phyloP scores from a whole-genome alignment of 495 filamentous ascomycete species.

The Rusavskia elegans region DNA sequence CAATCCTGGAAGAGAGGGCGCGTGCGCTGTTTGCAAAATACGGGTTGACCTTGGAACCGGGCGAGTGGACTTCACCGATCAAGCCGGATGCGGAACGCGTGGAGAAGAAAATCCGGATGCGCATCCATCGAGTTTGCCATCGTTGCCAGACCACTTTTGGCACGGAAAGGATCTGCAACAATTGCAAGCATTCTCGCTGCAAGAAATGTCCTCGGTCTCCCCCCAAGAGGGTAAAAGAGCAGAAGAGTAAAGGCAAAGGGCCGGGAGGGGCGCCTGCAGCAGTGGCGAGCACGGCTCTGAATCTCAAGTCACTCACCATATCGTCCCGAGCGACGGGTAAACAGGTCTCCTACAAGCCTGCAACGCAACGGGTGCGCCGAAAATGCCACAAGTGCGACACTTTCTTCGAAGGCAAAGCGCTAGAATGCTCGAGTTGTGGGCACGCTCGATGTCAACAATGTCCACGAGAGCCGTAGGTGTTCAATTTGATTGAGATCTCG shows the following conservation, averaged over 20 bases:
- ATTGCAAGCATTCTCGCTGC: slow-evolving; percentile 63
- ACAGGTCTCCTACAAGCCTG: slow-evolving; percentile 50
- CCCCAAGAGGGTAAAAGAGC: slow-evolving; percentile 29
- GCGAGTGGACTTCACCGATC: slow-evolving; percentile 45
- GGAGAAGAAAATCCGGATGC: slow-evolving; percentile 81
- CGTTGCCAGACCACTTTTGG: slow-evolving; percentile 60
- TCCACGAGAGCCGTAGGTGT: slow-evolving; percentile 64
- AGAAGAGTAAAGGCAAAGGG: slow-evolving; percentile 6
- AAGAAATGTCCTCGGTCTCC: slow-evolving; percentile 65
- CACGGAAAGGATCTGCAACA: slow-evolving; percentile 48
- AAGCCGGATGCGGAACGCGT: slow-evolving; percentile 51
- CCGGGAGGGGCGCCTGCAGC: slow-evolving; percentile 15
- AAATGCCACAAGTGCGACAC: slow-evolving; percentile 63
- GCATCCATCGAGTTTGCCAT: slow-evolving; percentile 72
- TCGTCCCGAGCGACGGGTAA: slow-evolving; percentile 51
- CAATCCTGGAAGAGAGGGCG: slow-evolving; percentile 51
- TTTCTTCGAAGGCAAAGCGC: slow-evolving; percentile 39
- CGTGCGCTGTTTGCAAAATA: slow-evolving; percentile 60
- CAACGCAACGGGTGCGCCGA: slow-evolving; percentile 54
- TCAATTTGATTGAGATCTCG: background rate
- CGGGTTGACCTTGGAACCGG: slow-evolving; percentile 50
- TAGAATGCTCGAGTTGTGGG: slow-evolving; percentile 52
- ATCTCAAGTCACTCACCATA: slow-evolving; percentile 30
- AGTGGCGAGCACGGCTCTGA: slow-evolving; percentile 1
- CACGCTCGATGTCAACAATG: slow-evolving; percentile 72